Evolutionary conservation across 345 rosid species (phyloP).

Genomic region (Acer negundo): DNA sequence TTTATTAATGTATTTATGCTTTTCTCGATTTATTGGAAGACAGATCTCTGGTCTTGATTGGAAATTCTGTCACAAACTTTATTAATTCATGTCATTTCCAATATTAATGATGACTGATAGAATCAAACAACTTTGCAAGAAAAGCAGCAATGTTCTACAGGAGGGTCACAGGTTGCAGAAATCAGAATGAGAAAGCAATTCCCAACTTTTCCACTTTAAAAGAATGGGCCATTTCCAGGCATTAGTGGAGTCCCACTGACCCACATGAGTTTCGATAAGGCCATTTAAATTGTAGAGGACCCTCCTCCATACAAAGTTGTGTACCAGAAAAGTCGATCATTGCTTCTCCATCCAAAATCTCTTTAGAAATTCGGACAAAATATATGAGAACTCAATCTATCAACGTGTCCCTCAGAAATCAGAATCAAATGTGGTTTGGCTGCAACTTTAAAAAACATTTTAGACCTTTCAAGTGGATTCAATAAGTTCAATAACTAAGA

Average conservation of each 20-base stretch:
- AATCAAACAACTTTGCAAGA: neutral
- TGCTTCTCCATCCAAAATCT: neutral
- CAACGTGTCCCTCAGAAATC: too few relatives aligned
- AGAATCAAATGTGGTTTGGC: neutral
- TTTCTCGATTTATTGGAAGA: too few relatives aligned
- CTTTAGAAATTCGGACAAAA: neutral
- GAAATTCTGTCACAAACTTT: neutral
- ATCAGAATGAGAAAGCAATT: too few relatives aligned
- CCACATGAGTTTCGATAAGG: neutral
- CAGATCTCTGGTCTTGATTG: too few relatives aligned
- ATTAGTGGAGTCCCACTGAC: neutral
- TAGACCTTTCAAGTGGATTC: neutral
- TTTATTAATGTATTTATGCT: too few relatives aligned
- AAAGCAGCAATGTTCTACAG: neutral
- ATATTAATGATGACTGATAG: neutral
- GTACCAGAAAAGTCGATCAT: slow-evolving; percentile 11
- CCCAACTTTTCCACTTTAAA: too few relatives aligned
- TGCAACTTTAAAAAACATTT: neutral
- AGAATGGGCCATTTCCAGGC: neutral
- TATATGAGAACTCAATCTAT: too few relatives aligned
- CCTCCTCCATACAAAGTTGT: neutral
- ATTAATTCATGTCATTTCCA: neutral
- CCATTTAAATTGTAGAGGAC: neutral
- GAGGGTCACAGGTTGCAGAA: too few relatives aligned
- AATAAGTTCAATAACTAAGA: neutral